phyloP scores from a whole-genome alignment of 345 rosid species.

The Pugionium cornutum region DNA sequence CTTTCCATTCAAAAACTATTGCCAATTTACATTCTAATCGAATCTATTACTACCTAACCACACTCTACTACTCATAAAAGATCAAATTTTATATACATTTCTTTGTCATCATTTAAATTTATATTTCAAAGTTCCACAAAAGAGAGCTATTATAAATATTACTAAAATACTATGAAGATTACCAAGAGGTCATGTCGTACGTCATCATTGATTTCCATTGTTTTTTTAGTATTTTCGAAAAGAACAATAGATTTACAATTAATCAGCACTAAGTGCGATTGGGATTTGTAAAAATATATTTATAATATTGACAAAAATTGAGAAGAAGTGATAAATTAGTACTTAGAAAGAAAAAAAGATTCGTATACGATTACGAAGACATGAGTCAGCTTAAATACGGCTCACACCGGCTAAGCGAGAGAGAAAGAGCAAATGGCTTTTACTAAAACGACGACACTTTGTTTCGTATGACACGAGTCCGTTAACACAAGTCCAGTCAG shows the following conservation, averaged over 20 bases:
- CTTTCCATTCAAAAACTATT: too few relatives aligned
- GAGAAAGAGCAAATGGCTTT: conserved; percentile 5
- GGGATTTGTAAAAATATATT: background rate
- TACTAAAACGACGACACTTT: conserved; percentile 23
- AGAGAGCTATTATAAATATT: background rate
- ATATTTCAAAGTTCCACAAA: background rate
- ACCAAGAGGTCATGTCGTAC: conserved; percentile 12
- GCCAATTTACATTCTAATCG: too few relatives aligned
- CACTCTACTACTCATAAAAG: too few relatives aligned
- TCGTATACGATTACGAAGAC: conserved; percentile 20
- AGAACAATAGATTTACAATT: background rate
- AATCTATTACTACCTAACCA: too few relatives aligned
- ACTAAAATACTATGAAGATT: background rate
- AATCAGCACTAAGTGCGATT: conserved; percentile 15
- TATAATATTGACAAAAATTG: background rate
- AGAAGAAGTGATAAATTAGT: conserved; percentile 1
- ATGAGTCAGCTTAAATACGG: conserved; percentile 34
- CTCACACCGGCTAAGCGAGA: conserved; percentile 26
- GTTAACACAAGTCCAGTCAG: conserved; percentile 3
- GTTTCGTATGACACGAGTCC: conserved; percentile 1
- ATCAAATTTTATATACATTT: too few relatives aligned
- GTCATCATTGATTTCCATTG: conserved; percentile 21
- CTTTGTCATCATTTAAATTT: too few relatives aligned
- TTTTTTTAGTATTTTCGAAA: background rate
- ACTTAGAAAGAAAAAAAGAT: background rate